Evolutionary conservation across 148 eudicot species (phyloP).

Genomic region (Rheum nobile): DNA sequence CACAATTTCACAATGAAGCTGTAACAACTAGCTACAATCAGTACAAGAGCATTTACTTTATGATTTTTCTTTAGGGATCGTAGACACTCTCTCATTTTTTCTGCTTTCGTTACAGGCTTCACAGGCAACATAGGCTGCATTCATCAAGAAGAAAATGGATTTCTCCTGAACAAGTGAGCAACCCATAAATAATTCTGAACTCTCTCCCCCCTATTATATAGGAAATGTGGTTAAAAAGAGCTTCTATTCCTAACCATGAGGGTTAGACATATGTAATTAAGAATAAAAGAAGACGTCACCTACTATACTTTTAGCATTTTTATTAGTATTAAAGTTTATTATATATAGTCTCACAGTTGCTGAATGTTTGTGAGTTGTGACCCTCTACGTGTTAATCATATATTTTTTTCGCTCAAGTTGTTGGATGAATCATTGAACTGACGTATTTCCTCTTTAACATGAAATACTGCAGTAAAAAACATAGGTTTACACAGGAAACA

Average conservation of each 20-base stretch:
- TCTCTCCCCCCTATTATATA: too few relatives aligned
- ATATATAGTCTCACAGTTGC: background rate
- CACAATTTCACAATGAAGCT: background rate
- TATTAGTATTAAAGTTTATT: too few relatives aligned
- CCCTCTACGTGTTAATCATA: background rate
- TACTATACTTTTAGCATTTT: too few relatives aligned
- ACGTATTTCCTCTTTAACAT: too few relatives aligned
- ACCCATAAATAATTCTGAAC: too few relatives aligned
- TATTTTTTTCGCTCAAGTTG: background rate
- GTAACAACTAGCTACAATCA: background rate
- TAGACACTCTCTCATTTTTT: constrained; percentile 93
- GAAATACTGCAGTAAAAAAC: too few relatives aligned
- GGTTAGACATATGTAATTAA: too few relatives aligned
- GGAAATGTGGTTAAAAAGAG: too few relatives aligned
- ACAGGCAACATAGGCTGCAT: constrained; percentile 72
- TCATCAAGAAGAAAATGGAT: constrained; percentile 5
- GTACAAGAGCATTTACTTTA: constrained; percentile 34
- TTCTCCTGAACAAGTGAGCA: too few relatives aligned
- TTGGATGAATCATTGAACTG: background rate
- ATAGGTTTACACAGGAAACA: too few relatives aligned
- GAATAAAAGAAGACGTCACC: too few relatives aligned
- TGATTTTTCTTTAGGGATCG: constrained; percentile 80
- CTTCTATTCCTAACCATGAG: too few relatives aligned
- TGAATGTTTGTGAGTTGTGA: background rate
- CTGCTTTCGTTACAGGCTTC: constrained; percentile 84